Evolutionary conservation across 2,329 filamentous ascomycete genomes (phyloP).

Genomic region (Chaetomiaceae sp.): DNA sequence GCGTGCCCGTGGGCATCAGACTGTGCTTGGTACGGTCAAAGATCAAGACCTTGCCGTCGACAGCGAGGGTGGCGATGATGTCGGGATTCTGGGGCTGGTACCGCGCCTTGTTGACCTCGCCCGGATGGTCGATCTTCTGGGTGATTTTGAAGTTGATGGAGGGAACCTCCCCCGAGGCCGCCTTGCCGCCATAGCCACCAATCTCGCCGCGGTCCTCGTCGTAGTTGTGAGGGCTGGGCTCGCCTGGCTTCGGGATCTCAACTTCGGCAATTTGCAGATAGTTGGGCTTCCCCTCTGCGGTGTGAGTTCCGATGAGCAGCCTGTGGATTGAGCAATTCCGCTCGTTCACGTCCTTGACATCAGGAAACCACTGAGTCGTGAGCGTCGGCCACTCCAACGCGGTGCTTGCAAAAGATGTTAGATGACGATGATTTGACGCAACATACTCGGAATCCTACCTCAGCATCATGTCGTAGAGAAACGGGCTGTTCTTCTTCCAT

Average conservation of each 20-base stretch:
- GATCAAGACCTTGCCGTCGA: constrained; percentile 82
- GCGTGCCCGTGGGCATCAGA: constrained; percentile 65
- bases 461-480: constrained; percentile 96
- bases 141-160: constrained; percentile 85
- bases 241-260: constrained; percentile 76
- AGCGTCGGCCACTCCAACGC: constrained; percentile 96
- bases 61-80: constrained; percentile 88
- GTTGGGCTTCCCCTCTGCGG: constrained; percentile 78
- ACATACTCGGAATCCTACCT: constrained; percentile 45
- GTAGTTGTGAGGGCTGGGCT: constrained; percentile 75
- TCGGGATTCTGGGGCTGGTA: constrained; percentile 98
- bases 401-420: constrained; percentile 49
- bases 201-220: constrained; percentile 91
- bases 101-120: constrained; percentile 96
- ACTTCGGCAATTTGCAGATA: constrained; percentile 94
- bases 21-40: constrained; percentile 96
- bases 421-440: background rate
- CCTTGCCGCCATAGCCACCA: constrained; percentile 75
- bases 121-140: constrained; percentile 93
- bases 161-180: constrained; percentile 58
- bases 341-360: constrained; percentile 81
- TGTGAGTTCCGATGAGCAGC: constrained; percentile 90
- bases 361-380: constrained; percentile 96
- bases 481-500: constrained; percentile 99
- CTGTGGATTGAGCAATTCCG: constrained; percentile 87